Evolutionary conservation across 1,284 basidiomycete genomes (phyloP), one percentile per base, ranked within the genome.

Genomic region (Ceratobasidium theobromae): DNA sequence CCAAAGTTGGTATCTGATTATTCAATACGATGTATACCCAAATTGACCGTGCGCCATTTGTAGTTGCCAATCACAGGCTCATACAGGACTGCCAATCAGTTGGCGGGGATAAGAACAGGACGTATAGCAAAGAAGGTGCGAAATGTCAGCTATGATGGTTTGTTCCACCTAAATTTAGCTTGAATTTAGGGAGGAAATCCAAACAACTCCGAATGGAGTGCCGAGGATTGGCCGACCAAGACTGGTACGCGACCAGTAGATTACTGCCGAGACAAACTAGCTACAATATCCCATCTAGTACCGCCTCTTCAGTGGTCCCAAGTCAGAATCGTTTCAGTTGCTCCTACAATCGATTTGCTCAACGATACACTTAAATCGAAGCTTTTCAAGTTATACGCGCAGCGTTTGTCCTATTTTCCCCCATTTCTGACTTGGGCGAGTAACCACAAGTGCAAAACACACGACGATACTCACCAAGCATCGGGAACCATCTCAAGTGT

Each of bases 401-500:
- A 30, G n/a, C 32, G 46, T 11, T 46, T 62, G 5, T 51, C 58
- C 1, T 51, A 62, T 33, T 5, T 43, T 16, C 23, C 2, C n/a
- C 58, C 58, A 1, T n/a, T 28, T 0, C 12, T 30, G 16, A 21
- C 53, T 5, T 27, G 40, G 14, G 33, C 18, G 1, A 35, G 35
- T 6, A 40, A 30, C n/a, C 12, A 30, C 1, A 30, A 28, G 6
- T n/a, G 23, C 3, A 4, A 23, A 6, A 52, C 35, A 8, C 45
- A 52, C 27, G 60, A 53, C 11, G 60, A 41, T 18, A 43, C 33
- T 1, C 23, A 35, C 9, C 23, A 53, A 27, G 49, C 49, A 8
- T 28, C 41, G 2, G 53, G 53, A 32, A 41, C 60, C 12, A 65
- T 65, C 8, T 43, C 35, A 41, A 43, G 49, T 9, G 33, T 65